A percentile compares a stretch with the other conserved stretches of the same genome.
These are phyloP conservation scores for Obelidium mucronatum DNA, from an alignment of 192 early-diverging fungal genomes.

Conservation along the genomic window DNA sequence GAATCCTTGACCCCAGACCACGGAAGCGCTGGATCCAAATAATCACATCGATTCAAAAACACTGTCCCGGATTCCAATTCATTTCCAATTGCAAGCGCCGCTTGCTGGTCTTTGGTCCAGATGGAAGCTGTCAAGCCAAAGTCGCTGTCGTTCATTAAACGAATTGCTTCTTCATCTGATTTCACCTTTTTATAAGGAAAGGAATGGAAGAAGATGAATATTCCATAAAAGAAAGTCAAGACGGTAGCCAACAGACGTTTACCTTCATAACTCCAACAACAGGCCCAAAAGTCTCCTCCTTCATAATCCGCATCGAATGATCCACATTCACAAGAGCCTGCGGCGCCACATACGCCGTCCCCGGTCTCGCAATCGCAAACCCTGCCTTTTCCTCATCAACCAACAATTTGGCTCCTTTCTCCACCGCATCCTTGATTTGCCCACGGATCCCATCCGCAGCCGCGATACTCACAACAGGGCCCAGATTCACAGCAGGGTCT, in stretches of 20 bases:
- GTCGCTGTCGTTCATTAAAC: slow-evolving; percentile 80
- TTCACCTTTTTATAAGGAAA: slow-evolving; percentile 27
- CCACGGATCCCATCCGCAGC: slow-evolving; percentile 74
- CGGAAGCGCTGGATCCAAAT: slow-evolving; percentile 79
- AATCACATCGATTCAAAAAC: slow-evolving; percentile 88
- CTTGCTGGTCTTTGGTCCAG: slow-evolving; percentile 74
- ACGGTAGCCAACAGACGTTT: too few relatives aligned
- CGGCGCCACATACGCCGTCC: slow-evolving; percentile 76
- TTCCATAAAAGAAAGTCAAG: slow-evolving; percentile 3
- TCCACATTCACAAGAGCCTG: slow-evolving; percentile 77
- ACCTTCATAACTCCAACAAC: slow-evolving; percentile 76
- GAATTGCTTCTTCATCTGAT: slow-evolving; percentile 77
- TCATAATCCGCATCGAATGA: slow-evolving; percentile 79
- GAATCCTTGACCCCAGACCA: slow-evolving; percentile 83
- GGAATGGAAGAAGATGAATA: background rate
- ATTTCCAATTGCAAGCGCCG: slow-evolving; percentile 64
- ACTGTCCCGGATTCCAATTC: slow-evolving; percentile 78
- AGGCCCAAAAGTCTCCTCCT: slow-evolving; percentile 86
- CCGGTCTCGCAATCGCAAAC: slow-evolving; percentile 65
- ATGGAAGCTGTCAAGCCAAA: slow-evolving; percentile 83
- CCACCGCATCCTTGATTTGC: slow-evolving; percentile 73
- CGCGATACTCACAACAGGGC: slow-evolving; percentile 74
- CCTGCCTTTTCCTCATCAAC: slow-evolving; percentile 59
- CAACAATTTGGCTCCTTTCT: slow-evolving; percentile 70
- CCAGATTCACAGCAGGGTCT: slow-evolving; percentile 69